phyloP scores from a whole-genome alignment of 78 protist genomes.

The Protostelium mycophagum region DNA sequence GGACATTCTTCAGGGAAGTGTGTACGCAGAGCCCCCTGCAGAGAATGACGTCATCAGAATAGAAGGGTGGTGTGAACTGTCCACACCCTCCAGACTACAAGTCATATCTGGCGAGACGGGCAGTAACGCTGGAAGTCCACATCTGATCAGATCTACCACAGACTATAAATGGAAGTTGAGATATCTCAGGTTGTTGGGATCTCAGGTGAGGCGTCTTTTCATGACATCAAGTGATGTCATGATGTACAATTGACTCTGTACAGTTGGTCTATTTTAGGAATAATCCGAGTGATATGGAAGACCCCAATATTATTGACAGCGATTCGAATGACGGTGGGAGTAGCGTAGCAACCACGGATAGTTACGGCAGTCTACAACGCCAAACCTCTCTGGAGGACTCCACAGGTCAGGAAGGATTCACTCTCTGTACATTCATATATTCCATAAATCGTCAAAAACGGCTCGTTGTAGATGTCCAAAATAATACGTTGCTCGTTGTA shows the following conservation, averaged over 20 bases:
- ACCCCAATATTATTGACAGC: too few species aligned
- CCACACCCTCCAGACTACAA: neutral
- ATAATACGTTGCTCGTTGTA: too few species aligned
- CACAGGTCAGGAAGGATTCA: too few species aligned
- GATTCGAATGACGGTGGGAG: neutral
- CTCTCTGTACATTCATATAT: too few species aligned
- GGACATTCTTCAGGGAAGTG: too few species aligned
- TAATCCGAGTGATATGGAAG: neutral
- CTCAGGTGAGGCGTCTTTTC: neutral
- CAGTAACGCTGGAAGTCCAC: neutral
- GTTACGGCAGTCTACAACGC: neutral
- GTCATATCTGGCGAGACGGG: neutral
- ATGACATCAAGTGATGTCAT: neutral
- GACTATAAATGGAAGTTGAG: neutral
- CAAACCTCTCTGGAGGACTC: neutral
- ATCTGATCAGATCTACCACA: neutral
- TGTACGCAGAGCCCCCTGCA: too few species aligned
- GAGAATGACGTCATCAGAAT: neutral
- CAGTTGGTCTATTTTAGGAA: neutral
- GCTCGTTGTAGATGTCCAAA: too few species aligned
- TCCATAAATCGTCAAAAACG: too few species aligned
- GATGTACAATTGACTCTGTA: neutral
- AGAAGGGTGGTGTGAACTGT: neutral
- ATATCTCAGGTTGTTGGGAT: neutral
- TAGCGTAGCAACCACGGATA: neutral